These are phyloP conservation scores for Ogataea methanolica DNA, from an alignment of 805 yeast genomes.

Conservation along the genomic window DNA sequence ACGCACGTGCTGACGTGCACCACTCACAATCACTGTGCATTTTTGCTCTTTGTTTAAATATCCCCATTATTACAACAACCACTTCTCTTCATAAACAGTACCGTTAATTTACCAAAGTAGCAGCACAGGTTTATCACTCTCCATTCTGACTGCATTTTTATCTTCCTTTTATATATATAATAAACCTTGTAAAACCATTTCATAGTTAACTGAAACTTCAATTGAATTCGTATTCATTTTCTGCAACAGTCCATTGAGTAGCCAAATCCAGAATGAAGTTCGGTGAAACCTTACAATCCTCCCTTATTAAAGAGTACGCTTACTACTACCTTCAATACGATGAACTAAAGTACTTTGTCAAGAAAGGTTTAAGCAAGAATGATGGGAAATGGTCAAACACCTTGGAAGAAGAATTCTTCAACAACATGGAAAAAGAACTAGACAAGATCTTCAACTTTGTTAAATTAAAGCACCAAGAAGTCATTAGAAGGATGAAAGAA, in stretches of 20 bases:
- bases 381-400: slow-evolving; percentile 68
- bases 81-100: too few relatives aligned
- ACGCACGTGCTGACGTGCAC: too few relatives aligned
- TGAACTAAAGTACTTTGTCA: slow-evolving; percentile 78
- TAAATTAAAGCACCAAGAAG: slow-evolving; percentile 81
- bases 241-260: neutral
- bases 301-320: slow-evolving; percentile 84
- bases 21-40: too few relatives aligned
- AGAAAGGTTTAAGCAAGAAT: slow-evolving; percentile 54
- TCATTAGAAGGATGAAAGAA: slow-evolving; percentile 78
- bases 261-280: slow-evolving; percentile 66
- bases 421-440: slow-evolving; percentile 70
- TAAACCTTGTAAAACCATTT: too few relatives aligned
- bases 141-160: too few relatives aligned
- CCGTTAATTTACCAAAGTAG: too few relatives aligned
- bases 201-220: too few relatives aligned
- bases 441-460: slow-evolving; percentile 93
- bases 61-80: too few relatives aligned
- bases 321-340: slow-evolving; percentile 91
- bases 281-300: slow-evolving; percentile 87
- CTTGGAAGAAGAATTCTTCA: slow-evolving; percentile 78
- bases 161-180: too few relatives aligned
- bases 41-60: too few relatives aligned
- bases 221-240: too few relatives aligned
- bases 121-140: too few relatives aligned